Evolutionary conservation across 2,329 filamentous ascomycete species (phyloP).

Genomic region (Fusarium sp.): DNA sequence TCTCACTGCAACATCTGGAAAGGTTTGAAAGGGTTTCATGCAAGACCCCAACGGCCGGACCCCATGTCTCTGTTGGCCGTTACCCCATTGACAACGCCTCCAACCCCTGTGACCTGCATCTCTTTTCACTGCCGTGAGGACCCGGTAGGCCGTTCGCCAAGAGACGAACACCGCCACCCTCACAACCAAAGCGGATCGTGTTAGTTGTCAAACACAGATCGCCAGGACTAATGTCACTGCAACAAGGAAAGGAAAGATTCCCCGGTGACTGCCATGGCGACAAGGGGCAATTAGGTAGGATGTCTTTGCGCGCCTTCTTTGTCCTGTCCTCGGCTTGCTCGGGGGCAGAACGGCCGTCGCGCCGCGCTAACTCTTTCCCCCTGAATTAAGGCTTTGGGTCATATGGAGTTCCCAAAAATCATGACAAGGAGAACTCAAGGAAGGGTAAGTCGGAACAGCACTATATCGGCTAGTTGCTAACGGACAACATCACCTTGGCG

Average conservation of each 20-base stretch:
- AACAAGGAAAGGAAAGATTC: neutral
- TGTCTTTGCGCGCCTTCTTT: neutral
- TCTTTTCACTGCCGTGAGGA: neutral
- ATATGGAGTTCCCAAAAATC: neutral
- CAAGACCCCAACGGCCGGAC: neutral
- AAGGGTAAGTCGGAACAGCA: neutral
- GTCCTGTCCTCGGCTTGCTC: neutral
- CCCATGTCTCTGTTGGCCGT: neutral
- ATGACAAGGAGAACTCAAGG: neutral
- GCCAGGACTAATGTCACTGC: neutral
- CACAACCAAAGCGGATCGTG: neutral
- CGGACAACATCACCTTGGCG: neutral
- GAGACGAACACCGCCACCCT: neutral
- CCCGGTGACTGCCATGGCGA: neutral
- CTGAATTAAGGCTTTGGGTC: neutral
- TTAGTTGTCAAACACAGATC: neutral
- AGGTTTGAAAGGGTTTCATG: neutral
- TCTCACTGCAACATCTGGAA: neutral
- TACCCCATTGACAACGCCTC: neutral
- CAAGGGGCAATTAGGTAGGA: neutral
- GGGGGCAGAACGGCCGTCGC: neutral
- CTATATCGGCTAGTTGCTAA: neutral
- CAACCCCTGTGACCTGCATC: neutral
- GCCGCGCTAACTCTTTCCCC: neutral
- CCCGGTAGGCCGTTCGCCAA: neutral